phyloP scores from a whole-genome alignment of 1,284 basidiomycete species.

The Tilletia indica region DNA sequence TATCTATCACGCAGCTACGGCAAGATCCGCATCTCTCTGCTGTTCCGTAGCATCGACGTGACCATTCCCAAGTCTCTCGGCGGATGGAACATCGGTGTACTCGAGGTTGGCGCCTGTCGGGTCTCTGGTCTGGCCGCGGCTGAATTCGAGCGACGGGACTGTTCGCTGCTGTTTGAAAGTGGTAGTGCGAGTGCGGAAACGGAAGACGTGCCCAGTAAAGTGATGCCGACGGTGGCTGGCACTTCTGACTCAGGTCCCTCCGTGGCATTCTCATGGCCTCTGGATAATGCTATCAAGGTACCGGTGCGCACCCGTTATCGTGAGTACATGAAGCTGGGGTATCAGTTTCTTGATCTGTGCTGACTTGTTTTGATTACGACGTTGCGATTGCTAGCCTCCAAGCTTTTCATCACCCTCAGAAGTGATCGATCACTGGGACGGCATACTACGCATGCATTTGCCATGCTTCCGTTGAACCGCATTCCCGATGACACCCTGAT shows the following conservation, averaged over 20 bases:
- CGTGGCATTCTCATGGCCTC: constrained; percentile 32
- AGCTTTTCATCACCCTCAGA: constrained; percentile 36
- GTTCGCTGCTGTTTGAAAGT: constrained; percentile 1
- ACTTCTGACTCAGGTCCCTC: constrained; percentile 21
- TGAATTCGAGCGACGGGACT: constrained; percentile 38
- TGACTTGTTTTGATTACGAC: background rate
- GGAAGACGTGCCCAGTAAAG: constrained; percentile 25
- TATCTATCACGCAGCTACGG: constrained; percentile 30
- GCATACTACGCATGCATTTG: constrained; percentile 33
- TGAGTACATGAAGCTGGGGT: background rate
- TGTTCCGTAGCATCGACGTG: constrained; percentile 45
- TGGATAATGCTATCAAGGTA: constrained; percentile 31
- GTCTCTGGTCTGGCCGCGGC: constrained; percentile 29
- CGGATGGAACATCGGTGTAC: constrained; percentile 48
- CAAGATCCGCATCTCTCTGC: constrained; percentile 41
- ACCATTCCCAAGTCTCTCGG: constrained; percentile 39
- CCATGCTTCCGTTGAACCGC: constrained; percentile 38
- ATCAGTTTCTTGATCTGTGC: no score
- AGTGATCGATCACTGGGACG: constrained; percentile 42
- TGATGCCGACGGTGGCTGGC: constrained; percentile 25
- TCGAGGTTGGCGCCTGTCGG: constrained; percentile 36
- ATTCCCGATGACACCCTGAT: constrained; percentile 30
- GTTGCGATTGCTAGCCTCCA: background rate
- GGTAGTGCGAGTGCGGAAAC: constrained; percentile 25
- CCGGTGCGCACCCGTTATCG: constrained; percentile 36